Evolutionary conservation across 1,284 basidiomycete genomes (phyloP), one percentile per base, ranked within the genome.

Genomic region (Ceratobasidium sp.): DNA sequence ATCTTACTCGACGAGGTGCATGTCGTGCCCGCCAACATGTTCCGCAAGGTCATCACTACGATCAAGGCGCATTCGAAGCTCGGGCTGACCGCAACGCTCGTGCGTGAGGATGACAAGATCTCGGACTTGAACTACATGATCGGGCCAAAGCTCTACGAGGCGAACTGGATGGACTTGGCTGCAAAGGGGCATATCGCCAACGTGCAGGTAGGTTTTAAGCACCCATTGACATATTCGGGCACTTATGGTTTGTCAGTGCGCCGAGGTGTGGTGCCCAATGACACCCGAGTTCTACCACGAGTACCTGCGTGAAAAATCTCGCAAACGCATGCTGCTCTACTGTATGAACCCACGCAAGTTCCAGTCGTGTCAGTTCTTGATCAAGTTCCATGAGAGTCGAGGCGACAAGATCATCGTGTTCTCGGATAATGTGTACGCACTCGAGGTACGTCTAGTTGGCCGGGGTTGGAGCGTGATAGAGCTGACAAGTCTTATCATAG

Each of bases 341-440:
- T 98, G 96, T 85, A 99, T 99, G 98, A 99, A 99, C 81, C 98
- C 98, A 27, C 95, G 94, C 82, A 99, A 99, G 85, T 98, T 99
- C 82, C 98, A 99, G 83, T 96, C 97, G 4, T 98, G 96, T 81
- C 98, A 99, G 81, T 99, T 98, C 84, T 85, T 99, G 76, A 99
- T 99, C 85, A 94, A 97, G 80, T 99, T 97, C 79, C 98, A 99
- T 82, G 98, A 99, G 84, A 92, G 92, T 76, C 88, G 98, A 78
- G 98, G 98, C 9, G 98, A 99, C 85, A 99, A 99, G 85, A 96
- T 99, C 79, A 99, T 99, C 76, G 98, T 99, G 2, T 99, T 99
- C 81, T 98, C 96, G 1, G 98, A 99, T 82, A 99, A 99, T 80
- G 97, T 99, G 29, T 99, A 89, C 80, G 96, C 98, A 0, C 85